A percentile compares a stretch with the other conserved stretches of the same genome.
phyloP scores from a whole-genome alignment of 371 early-diverging fungal genomes.

The Mucor saturninus region DNA sequence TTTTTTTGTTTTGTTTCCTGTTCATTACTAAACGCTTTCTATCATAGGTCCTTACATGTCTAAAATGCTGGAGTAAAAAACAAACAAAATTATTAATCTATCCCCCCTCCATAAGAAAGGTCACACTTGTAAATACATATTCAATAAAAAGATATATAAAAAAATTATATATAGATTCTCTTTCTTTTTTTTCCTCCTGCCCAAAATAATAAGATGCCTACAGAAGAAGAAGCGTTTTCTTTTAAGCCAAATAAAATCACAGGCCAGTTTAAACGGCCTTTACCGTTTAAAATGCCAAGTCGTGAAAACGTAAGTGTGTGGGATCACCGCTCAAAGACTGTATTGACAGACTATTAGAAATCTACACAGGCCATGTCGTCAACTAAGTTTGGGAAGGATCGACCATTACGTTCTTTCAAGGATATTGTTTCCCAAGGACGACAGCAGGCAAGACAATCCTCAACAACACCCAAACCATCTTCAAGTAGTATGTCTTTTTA shows the following conservation, averaged over 20 bases:
- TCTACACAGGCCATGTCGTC: too few relatives aligned
- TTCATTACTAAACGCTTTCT: background rate
- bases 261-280: background rate
- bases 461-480: too few relatives aligned
- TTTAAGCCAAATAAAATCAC: background rate
- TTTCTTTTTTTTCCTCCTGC: background rate
- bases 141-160: background rate
- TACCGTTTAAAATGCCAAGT: too few relatives aligned
- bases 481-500: too few relatives aligned
- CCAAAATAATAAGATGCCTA: background rate
- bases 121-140: conserved; percentile 3
- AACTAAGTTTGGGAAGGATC: too few relatives aligned
- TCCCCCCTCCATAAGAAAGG: background rate
- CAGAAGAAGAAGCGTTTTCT: background rate
- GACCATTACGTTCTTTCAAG: too few relatives aligned
- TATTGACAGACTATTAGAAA: too few relatives aligned
- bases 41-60: conserved; percentile 91
- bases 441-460: too few relatives aligned
- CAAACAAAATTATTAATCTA: background rate
- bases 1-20: background rate
- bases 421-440: too few relatives aligned
- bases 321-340: too few relatives aligned
- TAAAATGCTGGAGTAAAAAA: conserved; percentile 67
- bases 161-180: background rate
- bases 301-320: too few relatives aligned